phyloP scores from a whole-genome alignment of 805 yeast species.

The Naumovozyma baii region DNA sequence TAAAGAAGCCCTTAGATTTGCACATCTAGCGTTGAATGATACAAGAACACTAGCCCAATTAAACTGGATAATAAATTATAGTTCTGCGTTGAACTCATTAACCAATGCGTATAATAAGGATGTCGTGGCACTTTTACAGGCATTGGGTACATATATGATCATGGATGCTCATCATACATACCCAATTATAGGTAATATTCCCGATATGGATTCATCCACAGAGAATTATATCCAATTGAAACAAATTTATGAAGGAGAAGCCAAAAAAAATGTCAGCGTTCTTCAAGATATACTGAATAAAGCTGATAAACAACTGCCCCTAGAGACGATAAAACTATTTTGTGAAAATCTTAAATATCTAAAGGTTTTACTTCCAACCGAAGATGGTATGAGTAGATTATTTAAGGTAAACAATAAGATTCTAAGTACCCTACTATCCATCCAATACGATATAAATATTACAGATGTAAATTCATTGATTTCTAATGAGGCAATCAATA shows the following conservation, averaged over 20 bases:
- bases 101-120: conserved; percentile 8
- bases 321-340: conserved; percentile 1
- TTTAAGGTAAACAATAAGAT: neutral
- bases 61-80: neutral
- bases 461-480: too few relatives aligned
- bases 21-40: conserved; percentile 32
- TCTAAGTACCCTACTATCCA: neutral
- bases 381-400: neutral
- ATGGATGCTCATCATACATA: neutral
- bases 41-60: neutral
- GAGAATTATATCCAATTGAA: conserved; percentile 49
- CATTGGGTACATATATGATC: conserved; percentile 4
- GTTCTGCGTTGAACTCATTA: neutral
- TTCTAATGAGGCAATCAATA: neutral
- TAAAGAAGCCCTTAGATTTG: conserved; percentile 41
- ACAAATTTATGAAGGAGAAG: conserved; percentile 46
- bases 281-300: conserved; percentile 25
- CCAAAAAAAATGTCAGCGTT: conserved; percentile 39
- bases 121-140: conserved; percentile 3
- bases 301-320: neutral
- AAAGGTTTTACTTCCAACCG: conserved; percentile 30
- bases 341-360: conserved; percentile 29
- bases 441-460: neutral
- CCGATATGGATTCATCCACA: conserved; percentile 85
- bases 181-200: conserved; percentile 69